Base-by-base conservation (phyloP, 345 rosid genomes). In the Arabidopsis suecica region DNA sequence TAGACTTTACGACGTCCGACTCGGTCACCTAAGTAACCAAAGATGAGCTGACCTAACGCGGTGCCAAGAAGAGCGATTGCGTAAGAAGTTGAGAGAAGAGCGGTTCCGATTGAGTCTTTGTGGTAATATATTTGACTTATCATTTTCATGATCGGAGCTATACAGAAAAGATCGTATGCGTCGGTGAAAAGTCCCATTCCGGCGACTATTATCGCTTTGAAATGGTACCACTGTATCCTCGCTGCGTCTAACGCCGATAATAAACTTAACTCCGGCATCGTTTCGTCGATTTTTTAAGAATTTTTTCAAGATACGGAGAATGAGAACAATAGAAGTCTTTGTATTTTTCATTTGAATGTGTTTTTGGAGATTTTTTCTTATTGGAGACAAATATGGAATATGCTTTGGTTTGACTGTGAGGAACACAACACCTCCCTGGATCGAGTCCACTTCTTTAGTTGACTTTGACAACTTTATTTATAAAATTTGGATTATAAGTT, bases 1-100 rank as follows among this genome's bases (percentile, higher is more conserved):
- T 90, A 88, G 36, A 90, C 87, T 58, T 68, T 62, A 5, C 88
- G 86, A 49, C 96, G 78, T 3, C 96, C 96, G 28, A 69, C 69
- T 23, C 73, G 81, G 70, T 90, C 96, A 0, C 96, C 96, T 30
- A 82, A 70, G 60, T 82, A 60, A 7, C 96, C 96, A 57, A 90
- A 88, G 59, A 87, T 54, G 12, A 88, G 57, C 36, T 87, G 89
- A 22, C 96, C 96, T 2, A 85, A 55, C 7, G 82, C 88, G 0
- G 96, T 78, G 1, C 96, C 93, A 1, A 88, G 68, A 25, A 90
- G 81, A 59, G 89, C 84, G 0, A 84, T 80, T n/a, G 80, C 77
- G 1, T 83, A 37, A 68, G 88, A 82, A 48, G 78, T 20, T 0
- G 90, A 65, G 3, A 66, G 69, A 56, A 82, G 65, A 4, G 68